Conservation (phyloP, 1,284 basidiomycete genomes). For the Meripilus lineatus region DNA sequence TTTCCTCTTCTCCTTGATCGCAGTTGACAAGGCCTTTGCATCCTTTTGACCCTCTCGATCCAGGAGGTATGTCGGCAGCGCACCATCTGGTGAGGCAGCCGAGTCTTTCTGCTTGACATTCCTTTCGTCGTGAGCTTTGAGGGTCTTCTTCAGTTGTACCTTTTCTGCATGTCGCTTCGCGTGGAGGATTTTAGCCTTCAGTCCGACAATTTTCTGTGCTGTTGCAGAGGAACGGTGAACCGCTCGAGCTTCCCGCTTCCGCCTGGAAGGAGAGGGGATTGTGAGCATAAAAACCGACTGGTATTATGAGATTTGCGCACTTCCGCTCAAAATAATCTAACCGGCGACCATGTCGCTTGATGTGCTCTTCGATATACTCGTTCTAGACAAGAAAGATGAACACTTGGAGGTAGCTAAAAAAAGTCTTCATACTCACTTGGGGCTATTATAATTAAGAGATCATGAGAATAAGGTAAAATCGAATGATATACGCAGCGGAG, state of each 20-base stretch:
- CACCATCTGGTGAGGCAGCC: conserved; percentile 79
- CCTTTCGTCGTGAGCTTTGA: conserved; percentile 98
- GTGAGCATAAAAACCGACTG: conserved; percentile 5
- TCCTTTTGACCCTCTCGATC: conserved; percentile 98
- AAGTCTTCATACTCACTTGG: conserved; percentile 46
- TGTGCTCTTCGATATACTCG: conserved; percentile 89
- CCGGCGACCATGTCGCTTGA: conserved; percentile 81
- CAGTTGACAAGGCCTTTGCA: conserved; percentile 95
- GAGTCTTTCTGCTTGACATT: conserved; percentile 94
- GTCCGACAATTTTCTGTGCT: conserved; percentile 93
- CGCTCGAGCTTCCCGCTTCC: conserved; percentile 89
- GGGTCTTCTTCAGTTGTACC: conserved; percentile 98
- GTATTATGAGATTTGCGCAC: conserved; percentile 37
- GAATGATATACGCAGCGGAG: not conserved
- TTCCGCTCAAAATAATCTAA: conserved; percentile 84
- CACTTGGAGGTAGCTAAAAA: conserved; percentile 4
- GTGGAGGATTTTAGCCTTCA: conserved; percentile 97
- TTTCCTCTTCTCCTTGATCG: conserved; percentile 98
- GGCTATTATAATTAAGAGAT: conserved; percentile 41
- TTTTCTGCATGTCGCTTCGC: conserved; percentile 96
- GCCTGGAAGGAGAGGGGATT: conserved; percentile 44
- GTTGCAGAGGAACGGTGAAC: conserved; percentile 85
- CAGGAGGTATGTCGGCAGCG: conserved; percentile 91
- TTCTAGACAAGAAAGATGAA: conserved; percentile 45
- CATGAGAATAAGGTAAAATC: conserved; percentile 1